Evolutionary conservation across 2,329 filamentous ascomycete species (phyloP).

Genomic region (Penicillium sp.): DNA sequence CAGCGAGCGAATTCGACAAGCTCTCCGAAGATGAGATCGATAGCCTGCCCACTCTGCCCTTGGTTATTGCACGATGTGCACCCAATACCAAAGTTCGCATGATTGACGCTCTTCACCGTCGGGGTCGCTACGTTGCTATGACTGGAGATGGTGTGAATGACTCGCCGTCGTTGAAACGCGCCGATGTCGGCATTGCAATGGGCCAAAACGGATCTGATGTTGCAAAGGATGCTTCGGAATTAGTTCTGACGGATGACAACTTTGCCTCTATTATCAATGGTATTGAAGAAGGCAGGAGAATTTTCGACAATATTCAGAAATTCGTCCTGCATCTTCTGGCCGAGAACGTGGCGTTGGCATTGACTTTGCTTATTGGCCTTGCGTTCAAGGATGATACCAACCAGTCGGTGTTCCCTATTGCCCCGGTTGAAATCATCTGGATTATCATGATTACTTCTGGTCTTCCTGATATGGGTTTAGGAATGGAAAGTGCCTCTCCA

Average conservation of each 20-base stretch:
- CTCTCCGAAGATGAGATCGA: slow-evolving; percentile 71
- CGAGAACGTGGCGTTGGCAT: slow-evolving; percentile 79
- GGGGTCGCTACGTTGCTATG: slow-evolving; percentile 75
- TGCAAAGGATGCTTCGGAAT: slow-evolving; percentile 64
- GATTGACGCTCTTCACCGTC: slow-evolving; percentile 60
- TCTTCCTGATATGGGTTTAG: slow-evolving; percentile 82
- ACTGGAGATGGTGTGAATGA: slow-evolving; percentile 88
- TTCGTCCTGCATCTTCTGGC: slow-evolving; percentile 76
- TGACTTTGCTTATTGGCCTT: slow-evolving; percentile 73
- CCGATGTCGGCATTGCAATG: slow-evolving; percentile 87
- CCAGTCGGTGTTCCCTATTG: slow-evolving; percentile 78
- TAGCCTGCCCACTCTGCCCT: slow-evolving; percentile 49
- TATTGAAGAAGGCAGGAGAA: slow-evolving; percentile 76
- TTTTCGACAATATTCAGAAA: slow-evolving; percentile 87
- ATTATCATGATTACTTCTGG: slow-evolving; percentile 91
- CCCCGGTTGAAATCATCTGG: slow-evolving; percentile 84
- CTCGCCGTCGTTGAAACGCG: slow-evolving; percentile 71
- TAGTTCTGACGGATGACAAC: slow-evolving; percentile 73
- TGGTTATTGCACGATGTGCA: slow-evolving; percentile 57
- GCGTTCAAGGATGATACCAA: slow-evolving; percentile 68
- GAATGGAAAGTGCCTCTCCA: slow-evolving; percentile 68
- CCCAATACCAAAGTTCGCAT: slow-evolving; percentile 73
- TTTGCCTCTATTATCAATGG: slow-evolving; percentile 82
- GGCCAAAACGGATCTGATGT: slow-evolving; percentile 75
- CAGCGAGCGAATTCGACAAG: slow-evolving; percentile 73